Evolutionary conservation across 2,329 filamentous ascomycete genomes (phyloP), one percentile per base, ranked within the genome.

Genomic region (Pestalotiopsis fici): DNA sequence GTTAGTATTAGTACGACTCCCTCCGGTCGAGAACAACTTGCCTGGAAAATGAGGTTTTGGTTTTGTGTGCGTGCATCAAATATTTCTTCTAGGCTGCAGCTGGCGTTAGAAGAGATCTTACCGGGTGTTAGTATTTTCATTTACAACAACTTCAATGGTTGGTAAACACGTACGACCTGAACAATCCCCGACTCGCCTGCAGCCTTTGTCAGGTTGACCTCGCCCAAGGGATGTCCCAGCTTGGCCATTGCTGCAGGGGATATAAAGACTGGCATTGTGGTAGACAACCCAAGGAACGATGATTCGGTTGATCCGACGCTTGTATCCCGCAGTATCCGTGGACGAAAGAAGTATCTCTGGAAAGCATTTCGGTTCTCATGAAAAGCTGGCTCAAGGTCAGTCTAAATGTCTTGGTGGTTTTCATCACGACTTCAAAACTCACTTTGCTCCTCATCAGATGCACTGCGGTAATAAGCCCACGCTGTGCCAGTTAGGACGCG

Each of bases 391-490:
- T 7, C 21, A 1, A 6, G 2, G 25, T 62, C 23, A 62, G 59
- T 11, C 15, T 12, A 35, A 11, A 7, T 13, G 15, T 6, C 15
- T 59, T 15, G 31, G 12, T 9, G 7, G 23, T 39, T 39, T 3
- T 7, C 13, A 3, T 11, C 28, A 39, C 23, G n/a, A 11, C 23
- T 9, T 28, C 3, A 62, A 4, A n/a, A 50, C 59, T 60, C 21
- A 62, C 59, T 47, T 25, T 28, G 59, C 39, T 62, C 59, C 35
- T 62, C 59, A n/a, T 62, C 59, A 18, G 59, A 47, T 4, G 59
- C 59, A 21, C 59, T 62, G 21, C 59, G 59, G 25, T 62, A 62
- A 27, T 62, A 62, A 13, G 59, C n/a, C 59, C 59, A 62, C 0
- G 59, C 59, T 15, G 59, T 62, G 13, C 39, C 37, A 13, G 31